Percentiles rank a stretch among this genome's conserved stretches.
phyloP scores from a whole-genome alignment of 164 flowering plant genomes.

The Chimonanthus praecox region DNA sequence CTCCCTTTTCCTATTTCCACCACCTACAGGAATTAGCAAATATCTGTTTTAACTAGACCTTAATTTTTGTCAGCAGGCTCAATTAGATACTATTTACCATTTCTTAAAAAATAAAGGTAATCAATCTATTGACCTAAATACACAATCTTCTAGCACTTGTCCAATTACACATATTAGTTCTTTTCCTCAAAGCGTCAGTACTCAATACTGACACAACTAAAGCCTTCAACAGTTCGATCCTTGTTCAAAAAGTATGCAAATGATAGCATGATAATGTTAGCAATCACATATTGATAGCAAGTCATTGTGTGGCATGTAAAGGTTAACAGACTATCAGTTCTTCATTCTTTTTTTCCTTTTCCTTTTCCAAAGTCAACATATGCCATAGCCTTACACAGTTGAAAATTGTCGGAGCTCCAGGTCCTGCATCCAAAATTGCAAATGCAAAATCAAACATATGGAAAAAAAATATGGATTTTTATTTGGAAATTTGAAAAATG shows the following conservation, averaged over 20 bases:
- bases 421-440: slow-evolving; percentile 44
- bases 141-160: too few species aligned
- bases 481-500: neutral
- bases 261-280: neutral
- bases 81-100: too few species aligned
- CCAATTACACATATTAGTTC: too few species aligned
- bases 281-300: neutral
- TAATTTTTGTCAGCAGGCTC: neutral
- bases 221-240: neutral
- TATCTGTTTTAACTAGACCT: neutral
- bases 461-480: neutral
- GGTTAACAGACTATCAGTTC: neutral
- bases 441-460: neutral
- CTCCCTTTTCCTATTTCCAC: slow-evolving; percentile 22
- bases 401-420: slow-evolving; percentile 73
- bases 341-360: neutral
- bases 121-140: too few species aligned
- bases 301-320: neutral
- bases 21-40: slow-evolving; percentile 10
- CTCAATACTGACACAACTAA: too few species aligned
- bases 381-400: slow-evolving; percentile 57
- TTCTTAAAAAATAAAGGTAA: too few species aligned
- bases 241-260: neutral
- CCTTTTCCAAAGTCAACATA: neutral
- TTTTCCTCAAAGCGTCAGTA: too few species aligned